These are phyloP conservation scores for Chaetomiaceae sp. DNA, from an alignment of 2,329 filamentous ascomycete genomes.

Conservation along the genomic window DNA sequence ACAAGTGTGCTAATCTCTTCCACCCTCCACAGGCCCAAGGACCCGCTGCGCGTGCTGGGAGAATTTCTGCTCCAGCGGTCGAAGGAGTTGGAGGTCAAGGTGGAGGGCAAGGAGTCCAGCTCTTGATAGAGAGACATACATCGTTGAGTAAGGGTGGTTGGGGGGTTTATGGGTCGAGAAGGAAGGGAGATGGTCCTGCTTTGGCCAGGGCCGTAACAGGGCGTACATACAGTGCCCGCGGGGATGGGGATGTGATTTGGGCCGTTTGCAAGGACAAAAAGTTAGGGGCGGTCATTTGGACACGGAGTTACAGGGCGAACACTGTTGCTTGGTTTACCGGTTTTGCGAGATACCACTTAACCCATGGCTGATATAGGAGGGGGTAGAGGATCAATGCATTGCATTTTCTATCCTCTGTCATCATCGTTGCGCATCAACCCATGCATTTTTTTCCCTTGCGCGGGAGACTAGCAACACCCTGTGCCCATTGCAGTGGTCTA, in stretches of 20 bases:
- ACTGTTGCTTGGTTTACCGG: no score
- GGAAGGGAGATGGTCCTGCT: no score
- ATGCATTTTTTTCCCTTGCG: slow-evolving; percentile 9
- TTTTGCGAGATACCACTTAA: slow-evolving; percentile 7
- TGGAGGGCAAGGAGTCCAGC: slow-evolving; percentile 17
- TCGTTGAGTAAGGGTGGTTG: no score
- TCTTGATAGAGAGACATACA: no score
- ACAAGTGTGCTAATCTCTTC: no score
- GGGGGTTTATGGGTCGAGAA: no score
- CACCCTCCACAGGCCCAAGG: slow-evolving; percentile 48
- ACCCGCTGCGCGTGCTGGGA: slow-evolving; percentile 64
- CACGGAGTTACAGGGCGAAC: no score
- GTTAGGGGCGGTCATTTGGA: no score
- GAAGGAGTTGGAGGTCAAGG: slow-evolving; percentile 57
- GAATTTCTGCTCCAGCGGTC: slow-evolving; percentile 67
- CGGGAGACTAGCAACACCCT: slow-evolving; percentile 6
- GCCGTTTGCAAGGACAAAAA: no score
- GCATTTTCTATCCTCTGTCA: slow-evolving; percentile 12
- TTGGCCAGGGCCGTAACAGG: no score
- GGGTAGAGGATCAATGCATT: slow-evolving; percentile 11
- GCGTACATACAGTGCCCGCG: no score
- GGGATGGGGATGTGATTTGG: no score
- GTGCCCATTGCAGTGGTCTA: slow-evolving; percentile 21
- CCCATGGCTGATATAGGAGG: not conserved
- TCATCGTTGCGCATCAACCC: slow-evolving; percentile 6